Conservation (phyloP, 1,284 basidiomycete species). For the Trichosporon ovoides region DNA sequence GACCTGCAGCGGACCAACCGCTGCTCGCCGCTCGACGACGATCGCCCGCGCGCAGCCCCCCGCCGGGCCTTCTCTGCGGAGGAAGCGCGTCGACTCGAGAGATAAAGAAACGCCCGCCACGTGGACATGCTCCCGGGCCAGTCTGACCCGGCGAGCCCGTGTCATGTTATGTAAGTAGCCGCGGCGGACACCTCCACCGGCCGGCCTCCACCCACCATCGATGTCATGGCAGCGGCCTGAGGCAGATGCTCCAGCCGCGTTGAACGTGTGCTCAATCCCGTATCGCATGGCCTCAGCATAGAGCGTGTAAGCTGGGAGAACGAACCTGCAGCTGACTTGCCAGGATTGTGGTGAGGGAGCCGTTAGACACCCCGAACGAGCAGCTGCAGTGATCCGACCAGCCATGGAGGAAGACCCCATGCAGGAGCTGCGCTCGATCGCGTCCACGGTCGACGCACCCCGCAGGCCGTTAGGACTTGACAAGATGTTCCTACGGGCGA, state of each 20-base stretch:
- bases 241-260: too few species aligned
- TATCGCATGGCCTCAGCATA: too few species aligned
- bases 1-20: not conserved
- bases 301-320: too few species aligned
- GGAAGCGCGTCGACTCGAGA: not conserved
- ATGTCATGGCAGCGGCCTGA: too few species aligned
- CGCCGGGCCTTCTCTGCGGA: slow-evolving; percentile 2
- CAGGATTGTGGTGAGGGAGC: too few species aligned
- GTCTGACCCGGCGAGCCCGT: too few species aligned
- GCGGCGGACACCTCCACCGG: too few species aligned
- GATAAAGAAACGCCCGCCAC: slow-evolving; percentile 6
- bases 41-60: not conserved
- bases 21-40: not conserved
- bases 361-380: too few species aligned
- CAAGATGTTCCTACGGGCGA: slow-evolving; percentile 34
- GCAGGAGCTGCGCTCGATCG: slow-evolving; percentile 27
- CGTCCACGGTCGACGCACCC: slow-evolving; percentile 27
- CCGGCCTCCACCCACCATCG: too few species aligned
- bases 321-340: too few species aligned
- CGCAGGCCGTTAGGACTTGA: slow-evolving; percentile 32
- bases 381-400: not conserved
- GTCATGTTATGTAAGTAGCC: too few species aligned
- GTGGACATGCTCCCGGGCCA: not conserved
- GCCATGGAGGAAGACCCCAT: slow-evolving; percentile 8
- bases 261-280: too few species aligned